Conservation (phyloP, 2,329 filamentous ascomycete genomes). For the Cordyceps cicadae region DNA sequence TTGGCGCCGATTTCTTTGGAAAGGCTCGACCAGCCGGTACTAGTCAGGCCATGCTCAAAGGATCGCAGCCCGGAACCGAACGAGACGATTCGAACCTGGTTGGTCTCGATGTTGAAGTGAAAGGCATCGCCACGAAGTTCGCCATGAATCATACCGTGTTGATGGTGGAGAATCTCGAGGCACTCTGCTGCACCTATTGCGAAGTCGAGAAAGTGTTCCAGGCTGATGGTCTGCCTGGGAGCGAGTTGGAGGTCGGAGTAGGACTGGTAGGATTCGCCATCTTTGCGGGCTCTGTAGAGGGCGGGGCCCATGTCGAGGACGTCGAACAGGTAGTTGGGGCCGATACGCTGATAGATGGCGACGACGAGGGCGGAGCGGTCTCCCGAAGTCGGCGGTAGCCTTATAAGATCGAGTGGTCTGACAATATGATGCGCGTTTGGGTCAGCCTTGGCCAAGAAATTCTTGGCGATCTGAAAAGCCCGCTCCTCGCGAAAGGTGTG, state of each 20-base stretch:
- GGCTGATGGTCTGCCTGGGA: constrained; percentile 53
- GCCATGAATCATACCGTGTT: constrained; percentile 77
- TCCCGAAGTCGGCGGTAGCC: constrained; percentile 57
- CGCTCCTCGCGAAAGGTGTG: constrained; percentile 79
- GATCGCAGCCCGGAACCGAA: constrained; percentile 81
- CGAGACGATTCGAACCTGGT: constrained; percentile 68
- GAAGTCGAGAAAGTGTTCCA: constrained; percentile 79
- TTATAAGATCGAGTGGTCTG: constrained; percentile 70
- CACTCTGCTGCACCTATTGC: constrained; percentile 82
- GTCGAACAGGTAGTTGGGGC: constrained; percentile 61
- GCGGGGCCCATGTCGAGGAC: constrained; percentile 72
- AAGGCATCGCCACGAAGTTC: constrained; percentile 88
- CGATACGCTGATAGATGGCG: constrained; percentile 72
- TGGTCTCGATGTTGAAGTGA: constrained; percentile 67
- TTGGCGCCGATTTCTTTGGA: constrained; percentile 79
- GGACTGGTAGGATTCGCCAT: constrained; percentile 42
- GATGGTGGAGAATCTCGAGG: constrained; percentile 84
- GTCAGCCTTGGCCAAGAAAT: constrained; percentile 61
- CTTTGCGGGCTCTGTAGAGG: constrained; percentile 51
- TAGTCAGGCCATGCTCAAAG: constrained; percentile 82
- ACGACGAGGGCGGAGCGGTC: constrained; percentile 67
- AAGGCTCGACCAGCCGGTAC: constrained; percentile 76
- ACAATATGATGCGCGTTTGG: constrained; percentile 68
- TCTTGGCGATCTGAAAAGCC: constrained; percentile 75
- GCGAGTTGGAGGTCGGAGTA: constrained; percentile 36